Evolutionary conservation across 768 basidiomycete species (phyloP), one percentile per base, ranked within the genome.

Genomic region (Lentinus brumalis): DNA sequence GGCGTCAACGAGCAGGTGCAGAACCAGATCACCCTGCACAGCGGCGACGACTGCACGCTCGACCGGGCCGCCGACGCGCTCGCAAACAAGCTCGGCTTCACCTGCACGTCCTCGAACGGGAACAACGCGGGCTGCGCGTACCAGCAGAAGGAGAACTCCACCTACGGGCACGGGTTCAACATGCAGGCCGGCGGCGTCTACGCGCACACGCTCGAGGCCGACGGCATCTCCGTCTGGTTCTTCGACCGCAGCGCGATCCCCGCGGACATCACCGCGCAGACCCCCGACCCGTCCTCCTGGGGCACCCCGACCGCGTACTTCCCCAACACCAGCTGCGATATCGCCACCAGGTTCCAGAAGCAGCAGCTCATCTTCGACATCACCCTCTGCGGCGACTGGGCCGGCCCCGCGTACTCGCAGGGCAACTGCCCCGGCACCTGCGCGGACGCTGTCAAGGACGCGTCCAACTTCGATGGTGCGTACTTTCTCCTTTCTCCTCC

Each of bases 401-500:
- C 73, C 11, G 75, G 76, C 51, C 55, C 67, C 21, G 67, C 70
- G n/a, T 76, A 72, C 71, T 44, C 50, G n/a, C 26, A 41, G 45
- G 63, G 62, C 21, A 69, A 71, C 11, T 76, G 75, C 67, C 72
- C 72, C 8, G 71, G 71, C 9, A 74, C 74, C 10, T 78, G 78
- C 69, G 64, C 65, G 10, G 67, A 66, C 2, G 63, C 65, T 5
- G 83, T 88, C 45, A 76, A 80, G 16, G 77, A 89, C 68, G 81
- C 86, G 16, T 74, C 67, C 21, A 89, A 86, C 74, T 89, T 84
- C 70, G 66, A 59, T 15, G 60, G 81, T 82, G 65, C 29, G 61
- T 62, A 11, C 35, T 35, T 35, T 30, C 18, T 15, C 29, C 57
- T 9, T 47, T 58, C 14, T 56, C 50, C 53, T 26, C 46, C 26